A percentile compares a stretch with the other conserved stretches of the same genome.
phyloP scores from a whole-genome alignment of 2,329 filamentous ascomycete genomes.

The Fusarium caatingaense region DNA sequence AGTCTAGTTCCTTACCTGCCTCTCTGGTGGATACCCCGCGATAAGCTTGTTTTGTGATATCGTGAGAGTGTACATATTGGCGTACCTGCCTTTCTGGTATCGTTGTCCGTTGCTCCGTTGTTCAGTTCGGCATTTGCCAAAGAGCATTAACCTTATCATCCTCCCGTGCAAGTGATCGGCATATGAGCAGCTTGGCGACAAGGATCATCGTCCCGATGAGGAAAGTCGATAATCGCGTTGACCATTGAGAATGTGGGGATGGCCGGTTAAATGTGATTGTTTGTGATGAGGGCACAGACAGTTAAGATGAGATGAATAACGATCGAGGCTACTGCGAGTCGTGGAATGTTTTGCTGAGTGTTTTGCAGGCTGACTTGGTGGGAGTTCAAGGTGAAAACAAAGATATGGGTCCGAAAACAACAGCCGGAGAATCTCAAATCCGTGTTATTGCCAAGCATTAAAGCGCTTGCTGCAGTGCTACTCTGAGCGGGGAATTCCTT shows the following conservation, averaged over 20 bases:
- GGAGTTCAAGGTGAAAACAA: neutral
- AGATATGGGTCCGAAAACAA: neutral
- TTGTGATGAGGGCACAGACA: neutral
- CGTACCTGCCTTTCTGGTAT: conserved; percentile 26
- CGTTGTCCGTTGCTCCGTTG: conserved; percentile 19
- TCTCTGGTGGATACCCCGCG: conserved; percentile 7
- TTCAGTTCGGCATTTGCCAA: conserved; percentile 22
- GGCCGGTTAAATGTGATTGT: neutral
- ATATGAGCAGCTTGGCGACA: conserved; percentile 19
- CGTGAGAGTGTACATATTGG: neutral
- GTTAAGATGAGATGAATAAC: neutral
- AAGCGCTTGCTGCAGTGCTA: conserved; percentile 6
- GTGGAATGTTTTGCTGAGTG: neutral
- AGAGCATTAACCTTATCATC: conserved; percentile 28
- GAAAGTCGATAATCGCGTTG: conserved; percentile 26
- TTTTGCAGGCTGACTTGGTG: neutral
- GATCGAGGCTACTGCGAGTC: neutral
- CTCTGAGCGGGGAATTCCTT: conserved; percentile 14
- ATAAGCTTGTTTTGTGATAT: conserved; percentile 23
- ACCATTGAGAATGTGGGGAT: conserved; percentile 14
- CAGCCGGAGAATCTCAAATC: conserved; percentile 4
- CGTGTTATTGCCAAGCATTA: conserved; percentile 23
- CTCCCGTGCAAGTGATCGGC: conserved; percentile 26
- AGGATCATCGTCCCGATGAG: conserved; percentile 22
- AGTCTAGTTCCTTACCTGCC: conserved; percentile 7